Conservation (phyloP, 768 basidiomycete species). For the Hortiboletus flavorubellus region DNA sequence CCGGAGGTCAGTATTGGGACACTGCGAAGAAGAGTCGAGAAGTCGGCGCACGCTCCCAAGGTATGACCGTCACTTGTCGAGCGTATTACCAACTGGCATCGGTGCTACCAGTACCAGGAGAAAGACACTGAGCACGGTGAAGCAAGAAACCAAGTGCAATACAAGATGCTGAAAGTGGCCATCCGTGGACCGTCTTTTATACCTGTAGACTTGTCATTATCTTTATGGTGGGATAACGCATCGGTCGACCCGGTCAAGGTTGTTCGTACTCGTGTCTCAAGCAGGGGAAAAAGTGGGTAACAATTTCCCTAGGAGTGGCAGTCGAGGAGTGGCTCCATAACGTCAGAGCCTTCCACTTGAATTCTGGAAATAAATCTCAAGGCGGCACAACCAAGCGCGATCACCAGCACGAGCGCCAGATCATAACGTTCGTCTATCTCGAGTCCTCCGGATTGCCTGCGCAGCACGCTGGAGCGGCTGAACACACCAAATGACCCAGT, state of each 20-base stretch:
- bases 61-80: conserved; percentile 45
- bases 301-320: no score
- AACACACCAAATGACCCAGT: no score
- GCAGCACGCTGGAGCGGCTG: no score
- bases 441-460: no score
- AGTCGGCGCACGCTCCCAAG: conserved; percentile 47
- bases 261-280: background rate
- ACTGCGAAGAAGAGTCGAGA: background rate
- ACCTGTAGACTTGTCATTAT: conserved; percentile 1
- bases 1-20: conserved; percentile 1
- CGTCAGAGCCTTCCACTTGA: background rate
- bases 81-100: conserved; percentile 24
- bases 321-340: background rate
- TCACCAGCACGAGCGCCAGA: no score
- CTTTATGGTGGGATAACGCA: background rate
- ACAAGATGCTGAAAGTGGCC: background rate
- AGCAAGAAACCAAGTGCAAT: background rate
- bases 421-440: no score
- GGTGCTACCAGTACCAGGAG: conserved; percentile 39
- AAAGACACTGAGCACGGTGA: conserved; percentile 40
- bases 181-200: conserved; percentile 14
- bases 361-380: background rate
- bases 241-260: conserved; percentile 9
- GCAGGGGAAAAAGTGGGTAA: background rate
- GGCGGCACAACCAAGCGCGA: no score